Percentiles rank a stretch among this genome's conserved stretches.
Conservation (phyloP, 2,329 filamentous ascomycete genomes). For the Fusarium mundagurra region DNA sequence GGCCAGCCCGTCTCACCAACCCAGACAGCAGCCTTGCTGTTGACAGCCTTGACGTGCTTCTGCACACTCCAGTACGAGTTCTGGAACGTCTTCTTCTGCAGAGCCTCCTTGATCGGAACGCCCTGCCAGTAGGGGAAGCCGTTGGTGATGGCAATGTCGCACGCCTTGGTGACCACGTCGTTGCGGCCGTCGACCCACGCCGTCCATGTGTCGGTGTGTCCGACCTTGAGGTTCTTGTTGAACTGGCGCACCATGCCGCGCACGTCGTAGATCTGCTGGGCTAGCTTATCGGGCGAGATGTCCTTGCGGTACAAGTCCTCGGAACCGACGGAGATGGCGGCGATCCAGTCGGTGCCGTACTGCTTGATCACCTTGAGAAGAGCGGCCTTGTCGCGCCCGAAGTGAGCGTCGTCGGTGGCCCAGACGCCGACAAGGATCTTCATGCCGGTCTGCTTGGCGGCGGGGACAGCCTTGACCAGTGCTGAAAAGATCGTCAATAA, state of each 20-base stretch:
- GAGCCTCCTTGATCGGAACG: conserved; percentile 36
- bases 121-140: conserved; percentile 42
- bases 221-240: conserved; percentile 39
- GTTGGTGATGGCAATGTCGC: conserved; percentile 38
- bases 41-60: conserved; percentile 33
- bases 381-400: conserved; percentile 38
- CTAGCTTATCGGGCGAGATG: conserved; percentile 36
- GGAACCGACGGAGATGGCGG: conserved; percentile 38
- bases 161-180: conserved; percentile 39
- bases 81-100: conserved; percentile 39
- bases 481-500: conserved; percentile 3
- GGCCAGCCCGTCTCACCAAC: conserved; percentile 41
- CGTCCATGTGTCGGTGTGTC: conserved; percentile 40
- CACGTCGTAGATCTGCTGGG: conserved; percentile 40
- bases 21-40: conserved; percentile 32
- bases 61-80: conserved; percentile 36
- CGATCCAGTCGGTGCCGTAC: conserved; percentile 38
- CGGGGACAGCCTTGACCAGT: conserved; percentile 37
- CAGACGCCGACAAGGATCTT: conserved; percentile 40
- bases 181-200: conserved; percentile 40
- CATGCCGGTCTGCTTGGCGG: conserved; percentile 38
- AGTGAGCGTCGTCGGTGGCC: conserved; percentile 38
- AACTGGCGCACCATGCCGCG: conserved; percentile 39
- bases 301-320: conserved; percentile 41
- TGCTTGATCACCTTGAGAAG: conserved; percentile 40